Conservation (phyloP, 805 yeast genomes). For the Ogataea zsoltii region DNA sequence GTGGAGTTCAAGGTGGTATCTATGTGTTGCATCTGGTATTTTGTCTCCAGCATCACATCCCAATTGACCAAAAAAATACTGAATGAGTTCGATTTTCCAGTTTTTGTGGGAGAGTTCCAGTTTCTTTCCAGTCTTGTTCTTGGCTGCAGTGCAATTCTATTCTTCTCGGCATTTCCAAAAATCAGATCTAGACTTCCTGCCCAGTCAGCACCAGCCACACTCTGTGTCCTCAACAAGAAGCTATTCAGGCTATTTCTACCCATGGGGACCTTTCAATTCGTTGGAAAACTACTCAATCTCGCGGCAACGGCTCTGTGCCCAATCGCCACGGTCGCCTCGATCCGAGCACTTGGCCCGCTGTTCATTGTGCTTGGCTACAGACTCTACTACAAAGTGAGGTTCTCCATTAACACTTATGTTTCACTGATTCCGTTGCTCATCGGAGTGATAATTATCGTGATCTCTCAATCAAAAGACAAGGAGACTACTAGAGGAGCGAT, state of each 20-base stretch:
- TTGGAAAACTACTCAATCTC: slow-evolving; percentile 62
- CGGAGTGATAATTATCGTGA: slow-evolving; percentile 54
- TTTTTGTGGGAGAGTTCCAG: slow-evolving; percentile 66
- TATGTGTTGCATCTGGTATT: slow-evolving; percentile 60
- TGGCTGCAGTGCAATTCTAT: slow-evolving; percentile 18
- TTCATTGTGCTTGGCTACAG: slow-evolving; percentile 59
- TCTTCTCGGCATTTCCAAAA: slow-evolving; percentile 11
- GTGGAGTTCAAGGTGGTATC: slow-evolving; percentile 39
- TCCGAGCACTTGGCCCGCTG: slow-evolving; percentile 68
- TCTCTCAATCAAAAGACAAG: slow-evolving; percentile 30
- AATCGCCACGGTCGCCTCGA: slow-evolving; percentile 67
- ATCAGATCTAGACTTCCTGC: slow-evolving; percentile 43
- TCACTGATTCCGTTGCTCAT: slow-evolving; percentile 52
- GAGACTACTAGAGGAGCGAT: slow-evolving; percentile 13
- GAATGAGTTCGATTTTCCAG: slow-evolving; percentile 56
- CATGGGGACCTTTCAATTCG: slow-evolving; percentile 63
- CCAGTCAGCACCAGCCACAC: slow-evolving; percentile 52
- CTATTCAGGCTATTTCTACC: slow-evolving; percentile 56
- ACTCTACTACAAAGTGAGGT: slow-evolving; percentile 47
- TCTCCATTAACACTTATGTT: slow-evolving; percentile 51
- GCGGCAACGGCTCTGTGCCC: slow-evolving; percentile 67
- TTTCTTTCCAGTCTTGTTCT: slow-evolving; percentile 49
- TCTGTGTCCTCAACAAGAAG: slow-evolving; percentile 33
- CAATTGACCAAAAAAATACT: slow-evolving; percentile 61
- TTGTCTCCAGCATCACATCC: slow-evolving; percentile 61